These are phyloP conservation scores for Multifurca ochricompacta DNA, from an alignment of 768 basidiomycete genomes.

Conservation along the genomic window DNA sequence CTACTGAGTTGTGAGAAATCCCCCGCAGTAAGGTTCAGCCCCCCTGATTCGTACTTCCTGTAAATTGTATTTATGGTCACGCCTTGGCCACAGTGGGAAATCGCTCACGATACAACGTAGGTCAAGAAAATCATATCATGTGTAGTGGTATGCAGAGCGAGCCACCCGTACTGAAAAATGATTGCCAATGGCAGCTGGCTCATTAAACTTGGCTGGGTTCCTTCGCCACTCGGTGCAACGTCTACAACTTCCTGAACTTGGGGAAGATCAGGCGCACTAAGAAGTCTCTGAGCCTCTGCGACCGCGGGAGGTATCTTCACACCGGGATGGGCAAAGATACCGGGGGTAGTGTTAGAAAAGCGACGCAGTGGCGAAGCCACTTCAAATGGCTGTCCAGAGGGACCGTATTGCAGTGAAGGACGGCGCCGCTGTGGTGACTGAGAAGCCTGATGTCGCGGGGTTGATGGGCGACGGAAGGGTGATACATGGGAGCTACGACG, in stretches of 20 bases:
- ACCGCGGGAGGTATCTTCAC: conserved; percentile 73
- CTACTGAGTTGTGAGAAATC: conserved; percentile 87
- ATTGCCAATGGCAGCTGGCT: conserved; percentile 75
- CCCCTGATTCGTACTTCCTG: conserved; percentile 80
- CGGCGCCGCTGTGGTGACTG: conserved; percentile 13
- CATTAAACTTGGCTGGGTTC: conserved; percentile 56
- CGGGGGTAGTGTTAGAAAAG: conserved; percentile 51
- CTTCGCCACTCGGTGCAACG: conserved; percentile 34
- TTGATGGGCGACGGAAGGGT: conserved; percentile 20
- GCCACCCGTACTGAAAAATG: conserved; percentile 83
- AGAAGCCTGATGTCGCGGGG: conserved; percentile 11
- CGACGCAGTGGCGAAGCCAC: conserved; percentile 39
- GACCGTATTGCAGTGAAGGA: conserved; percentile 17
- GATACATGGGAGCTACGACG: conserved; percentile 2
- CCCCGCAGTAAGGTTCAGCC: conserved; percentile 82
- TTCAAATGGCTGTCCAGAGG: conserved; percentile 25
- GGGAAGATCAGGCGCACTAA: conserved; percentile 30
- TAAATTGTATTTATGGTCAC: not conserved
- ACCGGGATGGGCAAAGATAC: conserved; percentile 79
- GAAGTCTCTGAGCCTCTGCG: conserved; percentile 58
- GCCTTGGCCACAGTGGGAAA: not conserved
- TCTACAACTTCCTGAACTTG: conserved; percentile 32
- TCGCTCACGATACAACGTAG: conserved; percentile 77
- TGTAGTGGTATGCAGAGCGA: conserved; percentile 83
- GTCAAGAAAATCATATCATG: conserved; percentile 90